Conservation (phyloP, 257 asterid species). For the Mitragyna speciosa region DNA sequence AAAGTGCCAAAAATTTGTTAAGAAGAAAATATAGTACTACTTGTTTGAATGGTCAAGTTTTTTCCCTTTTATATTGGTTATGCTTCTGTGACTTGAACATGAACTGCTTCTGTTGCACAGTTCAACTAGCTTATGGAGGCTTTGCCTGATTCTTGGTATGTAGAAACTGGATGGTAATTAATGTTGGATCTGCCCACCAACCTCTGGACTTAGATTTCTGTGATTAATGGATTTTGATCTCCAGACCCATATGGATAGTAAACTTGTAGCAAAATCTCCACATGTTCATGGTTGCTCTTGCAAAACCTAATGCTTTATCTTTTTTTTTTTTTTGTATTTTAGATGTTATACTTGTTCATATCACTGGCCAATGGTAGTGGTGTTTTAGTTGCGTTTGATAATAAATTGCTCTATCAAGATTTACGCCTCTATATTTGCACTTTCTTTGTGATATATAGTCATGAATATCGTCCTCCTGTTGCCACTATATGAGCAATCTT, state of each 20-base stretch:
- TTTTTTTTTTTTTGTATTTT: not conserved
- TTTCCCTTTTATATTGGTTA: not conserved
- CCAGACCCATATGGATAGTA: not conserved
- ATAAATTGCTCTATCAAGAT: not conserved
- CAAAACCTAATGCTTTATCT: not conserved
- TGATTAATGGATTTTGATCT: not conserved
- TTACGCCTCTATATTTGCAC: not conserved
- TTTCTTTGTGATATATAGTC: not conserved
- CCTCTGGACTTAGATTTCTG: not conserved
- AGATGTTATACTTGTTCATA: not conserved
- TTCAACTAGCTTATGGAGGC: not conserved
- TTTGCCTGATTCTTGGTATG: not conserved
- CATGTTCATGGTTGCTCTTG: not conserved
- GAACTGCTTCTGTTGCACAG: not conserved
- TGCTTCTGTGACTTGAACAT: not conserved
- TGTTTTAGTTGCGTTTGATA: not conserved
- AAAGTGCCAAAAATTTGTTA: not conserved
- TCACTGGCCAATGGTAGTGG: not conserved
- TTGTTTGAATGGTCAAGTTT: not conserved
- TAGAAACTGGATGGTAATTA: not conserved
- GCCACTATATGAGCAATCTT: not conserved
- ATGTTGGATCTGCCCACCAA: not conserved
- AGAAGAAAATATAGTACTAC: not conserved
- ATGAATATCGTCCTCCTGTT: constrained; percentile 3
- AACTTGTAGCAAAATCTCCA: not conserved